phyloP scores from a whole-genome alignment of 176 grass and related monocot species.

The Bromus sterilis region DNA sequence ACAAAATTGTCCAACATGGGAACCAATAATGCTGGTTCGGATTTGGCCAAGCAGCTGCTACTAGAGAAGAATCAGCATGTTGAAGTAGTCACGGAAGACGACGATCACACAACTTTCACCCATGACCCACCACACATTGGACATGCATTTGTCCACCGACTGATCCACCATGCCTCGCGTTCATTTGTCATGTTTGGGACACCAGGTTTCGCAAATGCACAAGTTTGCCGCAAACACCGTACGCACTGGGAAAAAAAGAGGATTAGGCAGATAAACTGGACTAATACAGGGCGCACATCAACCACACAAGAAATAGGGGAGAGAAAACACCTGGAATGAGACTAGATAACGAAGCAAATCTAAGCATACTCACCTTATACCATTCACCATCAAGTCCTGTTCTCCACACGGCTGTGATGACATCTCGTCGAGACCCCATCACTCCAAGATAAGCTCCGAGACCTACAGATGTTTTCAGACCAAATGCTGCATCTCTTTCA shows the following conservation, averaged over 20 bases:
- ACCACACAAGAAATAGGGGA: neutral
- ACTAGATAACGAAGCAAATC: neutral
- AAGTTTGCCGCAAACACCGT: conserved; percentile 90
- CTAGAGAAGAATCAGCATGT: neutral
- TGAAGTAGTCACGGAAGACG: neutral
- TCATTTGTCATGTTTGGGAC: conserved; percentile 43
- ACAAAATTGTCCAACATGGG: neutral
- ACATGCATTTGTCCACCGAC: conserved; percentile 78
- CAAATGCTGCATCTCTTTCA: conserved; percentile 98
- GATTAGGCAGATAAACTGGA: neutral
- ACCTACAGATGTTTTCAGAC: conserved; percentile 94
- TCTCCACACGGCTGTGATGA: conserved; percentile 90
- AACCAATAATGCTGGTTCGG: neutral
- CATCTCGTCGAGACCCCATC: conserved; percentile 97
- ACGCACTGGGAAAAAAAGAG: conserved; percentile 60
- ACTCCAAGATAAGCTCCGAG: conserved; percentile 93
- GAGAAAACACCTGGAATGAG: neutral
- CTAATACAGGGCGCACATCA: neutral
- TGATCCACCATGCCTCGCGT: conserved; percentile 88
- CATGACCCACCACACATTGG: conserved; percentile 97
- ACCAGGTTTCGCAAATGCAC: conserved; percentile 73
- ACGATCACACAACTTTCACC: conserved; percentile 79
- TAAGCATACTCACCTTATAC: conserved; percentile 72
- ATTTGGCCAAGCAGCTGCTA: neutral
- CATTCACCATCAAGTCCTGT: conserved; percentile 87